These are phyloP conservation scores for Hamigera avellanea DNA, from an alignment of 495 filamentous ascomycete genomes.

Conservation along the genomic window DNA sequence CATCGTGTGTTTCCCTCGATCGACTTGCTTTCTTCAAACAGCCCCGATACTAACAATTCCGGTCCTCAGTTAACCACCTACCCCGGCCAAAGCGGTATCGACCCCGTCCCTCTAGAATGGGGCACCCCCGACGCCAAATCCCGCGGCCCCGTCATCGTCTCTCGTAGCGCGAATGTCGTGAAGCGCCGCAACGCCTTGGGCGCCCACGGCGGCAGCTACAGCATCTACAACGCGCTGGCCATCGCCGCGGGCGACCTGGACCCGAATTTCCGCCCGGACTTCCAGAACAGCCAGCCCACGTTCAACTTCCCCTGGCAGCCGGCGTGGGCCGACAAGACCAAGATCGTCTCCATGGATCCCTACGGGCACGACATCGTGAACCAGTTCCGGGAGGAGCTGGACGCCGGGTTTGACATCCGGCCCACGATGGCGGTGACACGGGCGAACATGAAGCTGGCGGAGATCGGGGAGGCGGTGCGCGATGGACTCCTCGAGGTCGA, in stretches of 20 bases:
- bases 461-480: conserved; percentile 79
- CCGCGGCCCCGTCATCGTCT: conserved; percentile 87
- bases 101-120: conserved; percentile 83
- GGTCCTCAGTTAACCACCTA: conserved; percentile 62
- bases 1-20: conserved; percentile 19
- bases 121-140: conserved; percentile 60
- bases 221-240: conserved; percentile 90
- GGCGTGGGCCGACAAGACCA: conserved; percentile 81
- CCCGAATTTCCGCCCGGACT: conserved; percentile 77
- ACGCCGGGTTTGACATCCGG: conserved; percentile 79
- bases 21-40: no score
- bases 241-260: conserved; percentile 83
- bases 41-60: conserved; percentile 1
- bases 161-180: conserved; percentile 61
- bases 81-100: conserved; percentile 86
- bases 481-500: conserved; percentile 72
- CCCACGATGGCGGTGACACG: conserved; percentile 92
- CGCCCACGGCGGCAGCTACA: conserved; percentile 95
- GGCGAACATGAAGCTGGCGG: conserved; percentile 93
- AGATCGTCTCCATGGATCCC: conserved; percentile 97
- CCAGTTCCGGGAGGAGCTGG: conserved; percentile 24
- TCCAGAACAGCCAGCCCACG: conserved; percentile 89
- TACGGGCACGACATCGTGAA: conserved; percentile 63
- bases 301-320: conserved; percentile 78
- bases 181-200: conserved; percentile 79